phyloP scores from a whole-genome alignment of 225 moss, liverwort and hornwort species.

The Sphagnum contortum region DNA sequence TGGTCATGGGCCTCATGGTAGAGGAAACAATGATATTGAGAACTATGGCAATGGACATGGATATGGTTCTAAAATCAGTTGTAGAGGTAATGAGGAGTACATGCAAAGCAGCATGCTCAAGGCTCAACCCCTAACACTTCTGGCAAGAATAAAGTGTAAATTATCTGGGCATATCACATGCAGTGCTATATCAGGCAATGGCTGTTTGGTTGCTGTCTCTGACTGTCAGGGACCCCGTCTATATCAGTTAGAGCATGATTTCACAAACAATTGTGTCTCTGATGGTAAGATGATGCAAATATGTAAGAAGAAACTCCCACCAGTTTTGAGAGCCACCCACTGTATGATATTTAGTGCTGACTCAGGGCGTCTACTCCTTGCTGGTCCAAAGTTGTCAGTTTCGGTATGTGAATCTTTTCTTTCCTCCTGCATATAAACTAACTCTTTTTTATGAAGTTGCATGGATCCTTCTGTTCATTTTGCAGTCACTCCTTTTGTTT shows the following conservation, averaged over 20 bases:
- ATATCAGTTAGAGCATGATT: conserved; percentile 46
- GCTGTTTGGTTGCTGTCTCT: conserved; percentile 65
- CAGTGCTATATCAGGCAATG: conserved; percentile 88
- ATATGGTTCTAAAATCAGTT: no score
- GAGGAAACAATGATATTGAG: no score
- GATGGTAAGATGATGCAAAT: conserved; percentile 16
- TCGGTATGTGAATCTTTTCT: conserved; percentile 13
- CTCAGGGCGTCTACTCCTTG: conserved; percentile 61
- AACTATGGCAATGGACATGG: not conserved
- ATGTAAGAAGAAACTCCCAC: conserved; percentile 59
- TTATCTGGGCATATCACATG: conserved; percentile 71
- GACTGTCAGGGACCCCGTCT: conserved; percentile 74
- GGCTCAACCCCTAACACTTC: conserved; percentile 36
- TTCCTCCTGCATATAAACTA: no score
- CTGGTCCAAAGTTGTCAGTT: conserved; percentile 37
- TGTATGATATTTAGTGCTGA: conserved; percentile 81
- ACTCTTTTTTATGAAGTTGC: no score
- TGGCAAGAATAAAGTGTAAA: conserved; percentile 80
- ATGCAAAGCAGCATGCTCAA: not conserved
- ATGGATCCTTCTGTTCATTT: no score
- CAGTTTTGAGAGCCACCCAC: conserved; percentile 45
- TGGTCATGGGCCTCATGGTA: no score
- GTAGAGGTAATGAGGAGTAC: no score
- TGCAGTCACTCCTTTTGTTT: no score
- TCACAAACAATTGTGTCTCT: conserved; percentile 3